phyloP scores from a whole-genome alignment of 2,329 filamentous ascomycete genomes.

The Cercospora brassicicola region DNA sequence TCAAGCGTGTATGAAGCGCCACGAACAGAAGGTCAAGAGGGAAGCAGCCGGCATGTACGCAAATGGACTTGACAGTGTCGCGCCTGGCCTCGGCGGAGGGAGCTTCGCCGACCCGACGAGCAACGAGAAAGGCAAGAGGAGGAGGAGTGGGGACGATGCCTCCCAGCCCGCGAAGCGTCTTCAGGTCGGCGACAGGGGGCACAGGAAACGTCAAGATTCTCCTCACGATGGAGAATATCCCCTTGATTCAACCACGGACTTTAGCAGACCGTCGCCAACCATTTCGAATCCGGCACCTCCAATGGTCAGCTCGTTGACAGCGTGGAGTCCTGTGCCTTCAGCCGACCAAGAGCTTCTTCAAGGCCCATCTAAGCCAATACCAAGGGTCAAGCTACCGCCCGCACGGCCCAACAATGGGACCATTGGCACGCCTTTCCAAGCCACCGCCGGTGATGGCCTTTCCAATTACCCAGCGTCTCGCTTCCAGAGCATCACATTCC shows the following conservation, averaged over 20 bases:
- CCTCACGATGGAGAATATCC: background rate
- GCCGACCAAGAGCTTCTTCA: background rate
- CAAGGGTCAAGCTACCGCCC: background rate
- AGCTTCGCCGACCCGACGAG: background rate
- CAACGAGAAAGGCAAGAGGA: background rate
- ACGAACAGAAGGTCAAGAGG: background rate
- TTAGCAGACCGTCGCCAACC: background rate
- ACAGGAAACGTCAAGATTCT: background rate
- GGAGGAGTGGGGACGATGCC: background rate
- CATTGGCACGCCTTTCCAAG: constrained; percentile 62
- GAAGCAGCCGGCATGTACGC: background rate
- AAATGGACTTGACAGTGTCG: background rate
- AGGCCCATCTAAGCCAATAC: background rate
- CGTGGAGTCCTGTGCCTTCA: background rate
- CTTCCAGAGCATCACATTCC: constrained; percentile 78
- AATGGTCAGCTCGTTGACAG: background rate
- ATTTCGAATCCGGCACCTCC: background rate
- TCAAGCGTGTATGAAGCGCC: background rate
- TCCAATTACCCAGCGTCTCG: constrained; percentile 60
- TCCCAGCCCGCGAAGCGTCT: background rate
- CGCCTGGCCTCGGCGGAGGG: background rate
- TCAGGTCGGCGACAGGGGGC: background rate
- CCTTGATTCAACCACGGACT: background rate
- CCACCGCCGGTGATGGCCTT: constrained; percentile 71
- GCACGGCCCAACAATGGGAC: constrained; percentile 61